Conservation (phyloP, 176 grass and related monocot genomes). For the Puccinellia tenuiflora region DNA sequence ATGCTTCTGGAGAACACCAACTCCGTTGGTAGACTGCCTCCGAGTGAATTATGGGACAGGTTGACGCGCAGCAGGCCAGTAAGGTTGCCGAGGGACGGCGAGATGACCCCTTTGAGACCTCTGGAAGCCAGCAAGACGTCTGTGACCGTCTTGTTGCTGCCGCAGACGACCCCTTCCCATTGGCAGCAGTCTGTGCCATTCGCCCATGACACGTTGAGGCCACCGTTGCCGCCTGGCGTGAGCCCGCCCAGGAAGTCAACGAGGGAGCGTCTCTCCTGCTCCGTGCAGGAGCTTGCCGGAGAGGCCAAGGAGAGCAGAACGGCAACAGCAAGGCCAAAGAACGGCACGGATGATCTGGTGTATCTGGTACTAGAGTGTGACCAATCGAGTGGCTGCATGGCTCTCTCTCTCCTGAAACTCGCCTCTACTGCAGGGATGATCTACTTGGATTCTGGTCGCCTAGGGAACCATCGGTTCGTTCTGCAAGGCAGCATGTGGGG, state of each 20-base stretch:
- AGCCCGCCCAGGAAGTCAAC: conserved; percentile 48
- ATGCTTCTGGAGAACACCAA: conserved; percentile 50
- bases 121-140: conserved; percentile 37
- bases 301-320: conserved; percentile 19
- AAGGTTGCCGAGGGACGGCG: conserved; percentile 42
- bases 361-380: conserved; percentile 4
- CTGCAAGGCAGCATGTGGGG: background rate
- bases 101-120: conserved; percentile 49
- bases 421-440: background rate
- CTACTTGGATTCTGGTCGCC: conserved; percentile 2
- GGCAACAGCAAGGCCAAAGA: background rate
- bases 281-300: conserved; percentile 37
- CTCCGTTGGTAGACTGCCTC: conserved; percentile 26
- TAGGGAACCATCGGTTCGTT: conserved; percentile 1
- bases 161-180: conserved; percentile 62
- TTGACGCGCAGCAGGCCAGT: conserved; percentile 42
- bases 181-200: conserved; percentile 54
- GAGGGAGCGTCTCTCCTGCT: conserved; percentile 54
- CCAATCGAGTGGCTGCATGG: conserved; percentile 25
- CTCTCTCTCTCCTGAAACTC: conserved; percentile 35
- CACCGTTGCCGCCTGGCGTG: background rate
- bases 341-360: background rate
- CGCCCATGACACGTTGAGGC: conserved; percentile 38
- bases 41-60: conserved; percentile 52
- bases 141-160: conserved; percentile 19